These are phyloP conservation scores for Alternaria dauci DNA, from an alignment of 2,329 filamentous ascomycete genomes.

Conservation along the genomic window DNA sequence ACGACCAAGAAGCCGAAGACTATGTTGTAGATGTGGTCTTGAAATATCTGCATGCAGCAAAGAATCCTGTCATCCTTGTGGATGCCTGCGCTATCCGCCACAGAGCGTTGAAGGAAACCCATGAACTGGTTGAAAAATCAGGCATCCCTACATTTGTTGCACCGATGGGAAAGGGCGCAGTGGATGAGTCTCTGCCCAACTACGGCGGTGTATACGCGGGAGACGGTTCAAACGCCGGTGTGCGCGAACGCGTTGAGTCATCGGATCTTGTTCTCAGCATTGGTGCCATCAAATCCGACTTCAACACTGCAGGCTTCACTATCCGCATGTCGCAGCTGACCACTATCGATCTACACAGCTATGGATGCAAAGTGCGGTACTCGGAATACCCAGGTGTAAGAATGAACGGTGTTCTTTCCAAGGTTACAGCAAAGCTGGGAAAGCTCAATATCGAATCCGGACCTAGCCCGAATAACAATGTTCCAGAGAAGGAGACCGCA, in stretches of 20 bases:
- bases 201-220: conserved; percentile 88
- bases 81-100: conserved; percentile 86
- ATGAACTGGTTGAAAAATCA: conserved; percentile 75
- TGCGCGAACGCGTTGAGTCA: conserved; percentile 70
- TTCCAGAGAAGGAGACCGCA: conserved; percentile 48
- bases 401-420: conserved; percentile 80
- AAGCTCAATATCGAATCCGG: conserved; percentile 65
- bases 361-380: conserved; percentile 75
- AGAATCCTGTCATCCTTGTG: conserved; percentile 79
- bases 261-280: conserved; percentile 76
- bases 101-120: conserved; percentile 74
- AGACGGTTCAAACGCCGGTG: conserved; percentile 72
- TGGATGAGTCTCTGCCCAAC: conserved; percentile 77
- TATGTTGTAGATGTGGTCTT: conserved; percentile 84
- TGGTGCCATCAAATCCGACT: conserved; percentile 76
- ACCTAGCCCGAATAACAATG: conserved; percentile 64
- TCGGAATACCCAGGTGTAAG: conserved; percentile 79
- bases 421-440: conserved; percentile 67
- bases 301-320: conserved; percentile 84
- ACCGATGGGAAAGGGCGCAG: conserved; percentile 86
- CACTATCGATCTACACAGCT: conserved; percentile 83
- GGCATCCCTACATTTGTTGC: conserved; percentile 84
- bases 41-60: conserved; percentile 74
- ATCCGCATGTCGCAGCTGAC: conserved; percentile 79
- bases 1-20: conserved; percentile 75